phyloP scores from a whole-genome alignment of 1,284 basidiomycete genomes.

The Ustilago vetiveriae region DNA sequence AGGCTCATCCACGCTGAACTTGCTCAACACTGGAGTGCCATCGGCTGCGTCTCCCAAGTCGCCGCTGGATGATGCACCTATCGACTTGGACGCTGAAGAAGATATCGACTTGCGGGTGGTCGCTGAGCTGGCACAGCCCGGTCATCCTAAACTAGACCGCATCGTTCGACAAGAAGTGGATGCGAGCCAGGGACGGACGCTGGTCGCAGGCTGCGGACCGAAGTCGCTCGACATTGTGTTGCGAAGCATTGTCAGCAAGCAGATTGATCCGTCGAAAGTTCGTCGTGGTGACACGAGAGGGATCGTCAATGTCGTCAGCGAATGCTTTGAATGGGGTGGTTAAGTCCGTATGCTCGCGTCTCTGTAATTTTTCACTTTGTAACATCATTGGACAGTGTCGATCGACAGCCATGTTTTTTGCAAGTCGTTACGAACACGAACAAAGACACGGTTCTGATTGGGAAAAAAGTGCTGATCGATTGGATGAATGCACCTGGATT shows the following conservation, averaged over 20 bases:
- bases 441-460: too few relatives aligned
- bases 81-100: constrained; percentile 75
- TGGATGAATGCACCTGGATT: neutral
- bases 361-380: neutral
- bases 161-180: constrained; percentile 77
- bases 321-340: constrained; percentile 59
- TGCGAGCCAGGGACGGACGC: constrained; percentile 72
- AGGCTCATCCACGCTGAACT: constrained; percentile 28
- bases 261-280: constrained; percentile 74
- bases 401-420: too few relatives aligned
- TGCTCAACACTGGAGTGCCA: constrained; percentile 22
- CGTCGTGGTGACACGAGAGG: constrained; percentile 75
- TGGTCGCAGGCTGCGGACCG: constrained; percentile 83
- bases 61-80: constrained; percentile 42
- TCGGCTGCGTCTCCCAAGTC: constrained; percentile 18
- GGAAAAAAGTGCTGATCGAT: too few relatives aligned
- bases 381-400: neutral
- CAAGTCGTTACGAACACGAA: too few relatives aligned
- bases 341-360: neutral
- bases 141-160: constrained; percentile 77
- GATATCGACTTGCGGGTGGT: constrained; percentile 75
- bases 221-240: constrained; percentile 77
- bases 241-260: constrained; percentile 75
- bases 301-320: constrained; percentile 57
- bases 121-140: constrained; percentile 77